Conservation (phyloP, 2,329 filamentous ascomycete genomes). For the Lasiodiplodia citricola region DNA sequence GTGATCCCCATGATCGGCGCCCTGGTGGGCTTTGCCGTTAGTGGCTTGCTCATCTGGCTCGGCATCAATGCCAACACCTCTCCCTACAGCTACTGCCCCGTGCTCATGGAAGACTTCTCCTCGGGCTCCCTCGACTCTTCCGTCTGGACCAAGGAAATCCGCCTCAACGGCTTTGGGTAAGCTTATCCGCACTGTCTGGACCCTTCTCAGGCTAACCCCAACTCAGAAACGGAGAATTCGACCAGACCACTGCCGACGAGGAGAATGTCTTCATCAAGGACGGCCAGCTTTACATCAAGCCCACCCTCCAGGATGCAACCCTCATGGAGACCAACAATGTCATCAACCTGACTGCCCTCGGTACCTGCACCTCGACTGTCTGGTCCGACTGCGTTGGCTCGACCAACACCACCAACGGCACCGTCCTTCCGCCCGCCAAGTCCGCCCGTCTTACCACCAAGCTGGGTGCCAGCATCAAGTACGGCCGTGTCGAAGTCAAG, state of each 20-base stretch:
- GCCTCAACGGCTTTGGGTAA: constrained; percentile 47
- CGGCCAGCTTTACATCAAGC: constrained; percentile 38
- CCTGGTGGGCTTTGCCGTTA: neutral
- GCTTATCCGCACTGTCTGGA: neutral
- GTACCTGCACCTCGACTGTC: constrained; percentile 12
- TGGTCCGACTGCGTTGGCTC: constrained; percentile 40
- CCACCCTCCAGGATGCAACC: constrained; percentile 24
- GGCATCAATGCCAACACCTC: neutral
- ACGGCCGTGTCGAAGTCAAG: constrained; percentile 59
- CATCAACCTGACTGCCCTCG: constrained; percentile 48
- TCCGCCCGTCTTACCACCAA: constrained; percentile 56
- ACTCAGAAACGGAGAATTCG: constrained; percentile 52
- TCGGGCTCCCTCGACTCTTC: constrained; percentile 34
- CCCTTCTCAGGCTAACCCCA: neutral
- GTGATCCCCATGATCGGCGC: constrained; percentile 17
- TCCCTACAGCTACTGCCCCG: constrained; percentile 12
- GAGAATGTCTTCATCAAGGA: constrained; percentile 57
- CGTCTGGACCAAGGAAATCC: constrained; percentile 56
- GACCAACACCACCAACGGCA: constrained; percentile 50
- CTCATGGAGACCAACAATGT: constrained; percentile 34
- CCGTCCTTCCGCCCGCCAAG: constrained; percentile 57
- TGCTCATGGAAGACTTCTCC: constrained; percentile 23
- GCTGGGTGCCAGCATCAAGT: constrained; percentile 53
- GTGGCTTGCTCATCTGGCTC: constrained; percentile 12
- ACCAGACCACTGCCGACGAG: constrained; percentile 59